Percentiles rank a stretch among this genome's conserved stretches.
These are phyloP conservation scores for Didymella pinodella DNA, from an alignment of 2,329 filamentous ascomycete species.

Conservation along the genomic window DNA sequence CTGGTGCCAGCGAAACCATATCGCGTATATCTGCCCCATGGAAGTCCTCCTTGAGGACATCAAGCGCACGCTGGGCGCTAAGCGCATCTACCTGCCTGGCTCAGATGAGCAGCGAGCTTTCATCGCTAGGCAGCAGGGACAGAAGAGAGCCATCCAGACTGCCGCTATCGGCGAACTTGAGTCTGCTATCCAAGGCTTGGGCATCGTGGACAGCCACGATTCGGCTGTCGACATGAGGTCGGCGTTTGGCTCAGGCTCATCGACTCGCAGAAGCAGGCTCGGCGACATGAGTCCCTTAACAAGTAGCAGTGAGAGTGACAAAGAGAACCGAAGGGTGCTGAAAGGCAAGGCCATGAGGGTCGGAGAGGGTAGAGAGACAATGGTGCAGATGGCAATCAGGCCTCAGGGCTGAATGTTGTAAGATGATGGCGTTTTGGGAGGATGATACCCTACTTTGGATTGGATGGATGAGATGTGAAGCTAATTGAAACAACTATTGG, in stretches of 20 bases:
- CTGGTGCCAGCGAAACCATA: slow-evolving; percentile 79
- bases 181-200: slow-evolving; percentile 40
- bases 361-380: slow-evolving; percentile 30
- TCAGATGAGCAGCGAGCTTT: slow-evolving; percentile 46
- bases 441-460: slow-evolving; percentile 22
- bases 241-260: slow-evolving; percentile 11
- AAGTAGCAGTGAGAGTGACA: slow-evolving; percentile 34
- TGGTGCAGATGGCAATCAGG: slow-evolving; percentile 37
- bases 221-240: slow-evolving; percentile 35
- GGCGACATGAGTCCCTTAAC: slow-evolving; percentile 10
- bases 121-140: slow-evolving; percentile 16
- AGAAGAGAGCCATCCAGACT: slow-evolving; percentile 14
- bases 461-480: not conserved
- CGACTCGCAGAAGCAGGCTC: slow-evolving; percentile 7
- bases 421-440: slow-evolving; percentile 11
- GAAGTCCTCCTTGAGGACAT: slow-evolving; percentile 88
- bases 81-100: slow-evolving; percentile 74
- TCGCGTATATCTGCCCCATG: slow-evolving; percentile 96
- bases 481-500: not conserved
- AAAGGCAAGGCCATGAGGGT: slow-evolving; percentile 37
- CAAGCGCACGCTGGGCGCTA: slow-evolving; percentile 75
- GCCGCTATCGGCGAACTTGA: slow-evolving; percentile 36
- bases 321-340: slow-evolving; percentile 38
- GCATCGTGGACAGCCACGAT: slow-evolving; percentile 38
- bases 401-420: slow-evolving; percentile 13